Base-by-base conservation (phyloP, 805 yeast genomes). In the Sugiyamaella americana region DNA sequence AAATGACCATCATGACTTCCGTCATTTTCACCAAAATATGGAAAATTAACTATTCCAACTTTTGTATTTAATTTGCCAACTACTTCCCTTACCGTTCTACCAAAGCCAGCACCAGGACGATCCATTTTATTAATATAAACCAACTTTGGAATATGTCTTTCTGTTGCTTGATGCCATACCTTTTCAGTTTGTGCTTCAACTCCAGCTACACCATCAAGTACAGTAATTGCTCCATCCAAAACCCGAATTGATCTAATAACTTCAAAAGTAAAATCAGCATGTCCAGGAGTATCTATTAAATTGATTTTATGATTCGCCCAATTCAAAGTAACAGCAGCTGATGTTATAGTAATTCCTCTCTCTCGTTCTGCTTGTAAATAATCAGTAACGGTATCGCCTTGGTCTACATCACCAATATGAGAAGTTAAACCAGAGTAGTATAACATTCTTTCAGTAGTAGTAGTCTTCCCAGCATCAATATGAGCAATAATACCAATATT, bases 401-500 rank as follows among this genome's bases (percentile, higher is more conserved):
- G 85, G 58, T 93, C 98, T 3, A 93, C 98, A 58, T 93, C 60
- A 0, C 98, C 98, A 2, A 93, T 82, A 20, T 87, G 63, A 22
- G 72, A 70, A 1, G 85, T 91, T 48, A 82, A 73, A 0, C 98
- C 98, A 45, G 89, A 75, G 61, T 84, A 89, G 60, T 75, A 91
- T n/a, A 93, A 76, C 87, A 93, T 85, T 40, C 98, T 71, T 62
- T 93, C 98, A 0, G 98, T 91, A 1, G 98, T 89, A 1, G 98
- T 93, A 2, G 98, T 93, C 65, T 93, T 93, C 0, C 98, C 98
- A 2, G 98, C 98, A 70, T 93, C 98, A 45, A 93, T 93, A 62
- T 93, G 98, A n/a, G 98, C 98, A 36, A 93, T 88, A 56, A 93
- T 87, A 1, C 98, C 98, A 29, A 93, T 86, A 65, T 93, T 91